Conservation (phyloP, 352 stramenopile species). For the Ophiocytium majus region DNA sequence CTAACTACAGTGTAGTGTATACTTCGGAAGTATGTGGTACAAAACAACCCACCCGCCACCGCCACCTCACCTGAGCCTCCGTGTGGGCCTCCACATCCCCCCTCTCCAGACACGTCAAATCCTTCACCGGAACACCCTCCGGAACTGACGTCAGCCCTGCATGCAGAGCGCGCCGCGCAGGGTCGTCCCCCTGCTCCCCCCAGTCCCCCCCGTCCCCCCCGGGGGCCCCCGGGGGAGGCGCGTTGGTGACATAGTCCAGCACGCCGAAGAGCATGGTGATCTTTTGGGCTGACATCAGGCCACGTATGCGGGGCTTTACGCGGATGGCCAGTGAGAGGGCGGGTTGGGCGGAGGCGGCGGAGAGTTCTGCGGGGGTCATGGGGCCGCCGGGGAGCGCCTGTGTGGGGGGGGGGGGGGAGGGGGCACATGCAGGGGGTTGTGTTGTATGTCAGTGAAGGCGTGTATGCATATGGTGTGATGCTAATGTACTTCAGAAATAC, state of each 20-base stretch:
- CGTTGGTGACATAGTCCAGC: constrained; percentile 51
- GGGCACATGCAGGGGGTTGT: no score
- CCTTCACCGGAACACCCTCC: not conserved
- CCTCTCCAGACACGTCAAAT: not conserved
- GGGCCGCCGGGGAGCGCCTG: not conserved
- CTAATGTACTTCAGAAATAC: no score
- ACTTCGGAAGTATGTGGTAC: no score
- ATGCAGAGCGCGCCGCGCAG: not conserved
- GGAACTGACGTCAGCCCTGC: not conserved
- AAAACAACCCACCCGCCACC: no score
- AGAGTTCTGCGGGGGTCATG: not conserved
- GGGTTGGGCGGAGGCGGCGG: constrained; percentile 12
- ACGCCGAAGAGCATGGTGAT: constrained; percentile 40
- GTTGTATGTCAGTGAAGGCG: not conserved
- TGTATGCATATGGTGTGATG: no score
- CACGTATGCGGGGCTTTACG: constrained; percentile 28
- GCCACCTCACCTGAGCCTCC: no score
- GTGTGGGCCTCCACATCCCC: not conserved
- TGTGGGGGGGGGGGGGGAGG: no score
- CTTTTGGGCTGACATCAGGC: constrained; percentile 44
- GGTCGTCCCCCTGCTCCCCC: not conserved
- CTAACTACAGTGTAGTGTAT: no score
- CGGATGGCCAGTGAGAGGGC: constrained; percentile 15
- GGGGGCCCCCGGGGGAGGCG: no score
- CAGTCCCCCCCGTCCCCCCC: not conserved